These are phyloP conservation scores for Lathyrus tuberosus DNA, from an alignment of 306 rosid species.

Conservation along the genomic window DNA sequence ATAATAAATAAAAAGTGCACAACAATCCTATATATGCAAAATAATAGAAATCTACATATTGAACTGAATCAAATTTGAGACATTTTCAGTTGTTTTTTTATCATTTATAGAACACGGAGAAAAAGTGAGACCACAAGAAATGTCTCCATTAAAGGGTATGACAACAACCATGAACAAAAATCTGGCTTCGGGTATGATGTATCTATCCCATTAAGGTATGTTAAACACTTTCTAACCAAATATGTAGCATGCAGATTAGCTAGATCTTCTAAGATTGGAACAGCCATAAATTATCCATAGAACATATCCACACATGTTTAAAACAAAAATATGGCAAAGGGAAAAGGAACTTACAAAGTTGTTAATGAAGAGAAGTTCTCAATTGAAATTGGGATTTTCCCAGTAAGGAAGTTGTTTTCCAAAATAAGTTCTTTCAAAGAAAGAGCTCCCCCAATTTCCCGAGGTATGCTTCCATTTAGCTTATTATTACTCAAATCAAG, in stretches of 20 bases:
- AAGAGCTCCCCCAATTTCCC: slow-evolving; percentile 64
- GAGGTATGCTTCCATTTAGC: slow-evolving; percentile 79
- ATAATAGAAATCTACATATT: slow-evolving; percentile 17
- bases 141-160: slow-evolving; percentile 17
- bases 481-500: slow-evolving; percentile 80
- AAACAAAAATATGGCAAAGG: slow-evolving; percentile 12
- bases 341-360: slow-evolving; percentile 72
- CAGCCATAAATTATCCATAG: not conserved
- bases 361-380: slow-evolving; percentile 72
- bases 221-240: slow-evolving; percentile 19
- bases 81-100: not conserved
- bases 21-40: slow-evolving; percentile 24
- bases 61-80: slow-evolving; percentile 19
- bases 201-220: slow-evolving; percentile 16
- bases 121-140: not conserved
- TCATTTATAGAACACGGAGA: slow-evolving; percentile 20
- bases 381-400: slow-evolving; percentile 69
- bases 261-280: not conserved
- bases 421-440: slow-evolving; percentile 72
- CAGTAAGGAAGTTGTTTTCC: slow-evolving; percentile 67
- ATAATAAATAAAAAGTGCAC: not conserved
- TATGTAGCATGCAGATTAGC: slow-evolving; percentile 25
- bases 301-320: not conserved
- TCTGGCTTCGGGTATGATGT: slow-evolving; percentile 8
- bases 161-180: slow-evolving; percentile 37